These are phyloP conservation scores for Annulohypoxylon nitens DNA, from an alignment of 495 filamentous ascomycete species.

Conservation along the genomic window DNA sequence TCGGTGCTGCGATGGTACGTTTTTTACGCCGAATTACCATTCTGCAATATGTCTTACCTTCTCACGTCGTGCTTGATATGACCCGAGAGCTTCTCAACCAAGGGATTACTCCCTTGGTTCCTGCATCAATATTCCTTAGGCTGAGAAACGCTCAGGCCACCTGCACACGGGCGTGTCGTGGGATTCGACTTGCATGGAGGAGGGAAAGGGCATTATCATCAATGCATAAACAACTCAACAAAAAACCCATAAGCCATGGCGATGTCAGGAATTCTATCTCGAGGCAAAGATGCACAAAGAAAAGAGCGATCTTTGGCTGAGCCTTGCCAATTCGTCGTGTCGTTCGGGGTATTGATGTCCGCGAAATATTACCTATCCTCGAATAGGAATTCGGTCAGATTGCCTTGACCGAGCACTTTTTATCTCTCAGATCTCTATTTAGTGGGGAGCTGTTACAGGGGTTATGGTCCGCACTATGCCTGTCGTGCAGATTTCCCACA, in stretches of 20 bases:
- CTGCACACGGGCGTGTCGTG: conserved; percentile 23
- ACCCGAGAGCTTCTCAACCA: not conserved
- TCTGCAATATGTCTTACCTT: conserved; percentile 16
- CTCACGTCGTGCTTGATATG: conserved; percentile 16
- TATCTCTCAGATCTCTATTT: conserved; percentile 34
- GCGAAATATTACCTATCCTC: conserved; percentile 15
- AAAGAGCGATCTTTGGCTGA: not conserved
- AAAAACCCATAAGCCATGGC: not conserved
- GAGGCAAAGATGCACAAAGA: conserved; percentile 9
- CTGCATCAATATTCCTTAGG: conserved; percentile 23
- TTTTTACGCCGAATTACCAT: conserved; percentile 26
- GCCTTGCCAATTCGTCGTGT: conserved; percentile 28
- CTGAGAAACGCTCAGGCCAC: conserved; percentile 30
- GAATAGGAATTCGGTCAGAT: conserved; percentile 36
- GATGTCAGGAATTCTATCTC: not conserved
- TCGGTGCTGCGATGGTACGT: conserved; percentile 33
- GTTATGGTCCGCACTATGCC: not conserved
- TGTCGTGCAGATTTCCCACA: conserved; percentile 37
- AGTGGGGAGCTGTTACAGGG: conserved; percentile 34
- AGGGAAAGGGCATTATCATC: not conserved
- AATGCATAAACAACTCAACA: conserved; percentile 24
- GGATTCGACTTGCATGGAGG: conserved; percentile 32
- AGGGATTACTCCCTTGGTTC: conserved; percentile 30
- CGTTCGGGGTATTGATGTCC: conserved; percentile 26
- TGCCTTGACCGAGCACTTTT: conserved; percentile 29